Evolutionary conservation across 306 rosid genomes (phyloP), one percentile per base, ranked within the genome.

Genomic region (Inga oerstediana): DNA sequence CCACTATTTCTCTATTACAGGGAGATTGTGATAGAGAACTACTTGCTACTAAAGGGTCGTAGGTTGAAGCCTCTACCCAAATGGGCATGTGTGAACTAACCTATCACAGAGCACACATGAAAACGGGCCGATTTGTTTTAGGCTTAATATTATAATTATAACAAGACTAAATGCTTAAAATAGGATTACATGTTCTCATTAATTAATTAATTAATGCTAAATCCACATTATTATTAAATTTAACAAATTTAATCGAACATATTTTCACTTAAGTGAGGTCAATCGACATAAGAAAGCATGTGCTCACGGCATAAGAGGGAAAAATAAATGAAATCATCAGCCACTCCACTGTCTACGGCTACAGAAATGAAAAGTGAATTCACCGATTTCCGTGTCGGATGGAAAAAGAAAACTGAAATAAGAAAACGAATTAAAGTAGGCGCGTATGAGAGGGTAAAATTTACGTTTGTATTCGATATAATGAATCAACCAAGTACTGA

Each of bases 361-460:
- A 58, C 69, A 76, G 69, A 30, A 20, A 9, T 39, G 51, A 56
- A 49, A 79, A 66, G 64, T 56, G 74, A 16, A 73, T 39, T 62
- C 62, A 35, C 75, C 52, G 48, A 78, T 58, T 79, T 7, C 32
- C 45, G 52, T 66, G 34, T 56, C 19, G 68, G 37, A n/a, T 66
- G 34, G 56, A 15, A 20, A 32, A n/a, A n/a, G 41, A 49, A 59
- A 39, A 70, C 19, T 17, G 16, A 34, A 74, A 81, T 22, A 30
- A 56, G 49, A 56, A 44, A 71, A 5, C 10, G 16, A 41, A 61
- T 15, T 80, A 39, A 78, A 70, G 49, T 1, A 67, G 17, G 72
- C 41, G 49, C 79, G 72, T 74, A 46, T 45, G 80, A 82, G 70
- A 45, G 79, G 77, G 82, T 84, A 83, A 84, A 81, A 84, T 73